Base-by-base conservation (phyloP, 2,329 filamentous ascomycete genomes). In the Aspergillus fumigatus region DNA sequence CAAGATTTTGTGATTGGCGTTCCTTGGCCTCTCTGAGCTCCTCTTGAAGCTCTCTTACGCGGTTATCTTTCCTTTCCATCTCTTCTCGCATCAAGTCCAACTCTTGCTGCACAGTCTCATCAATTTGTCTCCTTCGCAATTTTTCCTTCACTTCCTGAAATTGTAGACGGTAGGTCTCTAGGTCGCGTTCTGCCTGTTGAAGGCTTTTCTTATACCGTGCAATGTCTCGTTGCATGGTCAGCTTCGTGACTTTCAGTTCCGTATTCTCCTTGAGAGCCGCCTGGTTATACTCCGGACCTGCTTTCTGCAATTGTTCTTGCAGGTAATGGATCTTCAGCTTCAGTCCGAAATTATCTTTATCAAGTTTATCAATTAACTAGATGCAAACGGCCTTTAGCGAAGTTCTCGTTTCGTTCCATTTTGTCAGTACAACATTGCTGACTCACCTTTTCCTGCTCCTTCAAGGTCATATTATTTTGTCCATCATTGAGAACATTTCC, bases 261-360 rank as follows among this genome's bases (percentile, higher is more conserved):
- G 94, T 95, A 70, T 99, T 99, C 75, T 99, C 94, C 70, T 90
- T 91, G 27, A 99, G 79, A 3, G 93, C 91, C 29, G 86, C 86
- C 72, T 96, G 89, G 67, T 92, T 95, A 78, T 92, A 94, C 54
- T 92, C 91, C 7, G 90, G 92, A 0, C 93, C 93, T 54, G 88
- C 85, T 72, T 95, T 96, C 53, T 88, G 85, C 51, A 99, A 77
- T 14, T 90, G 90, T 65, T 97, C 91, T 72, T 99, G 92, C 55
- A 99, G 82, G 72, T 96, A 99, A 73, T 97, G 92, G 53, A 97
- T 96, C 74, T 96, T 97, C 65, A 97, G 83, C 75, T 97, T 97
- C 53, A 99, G 81, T 25, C 91, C 91, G 70, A 97, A 99, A 70
- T 99, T 99, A 70, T 97, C 94, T 78, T 99, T 99, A 70, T 97